Base-by-base conservation (phyloP, 2,329 filamentous ascomycete genomes). In the Cladosporium sp. region DNA sequence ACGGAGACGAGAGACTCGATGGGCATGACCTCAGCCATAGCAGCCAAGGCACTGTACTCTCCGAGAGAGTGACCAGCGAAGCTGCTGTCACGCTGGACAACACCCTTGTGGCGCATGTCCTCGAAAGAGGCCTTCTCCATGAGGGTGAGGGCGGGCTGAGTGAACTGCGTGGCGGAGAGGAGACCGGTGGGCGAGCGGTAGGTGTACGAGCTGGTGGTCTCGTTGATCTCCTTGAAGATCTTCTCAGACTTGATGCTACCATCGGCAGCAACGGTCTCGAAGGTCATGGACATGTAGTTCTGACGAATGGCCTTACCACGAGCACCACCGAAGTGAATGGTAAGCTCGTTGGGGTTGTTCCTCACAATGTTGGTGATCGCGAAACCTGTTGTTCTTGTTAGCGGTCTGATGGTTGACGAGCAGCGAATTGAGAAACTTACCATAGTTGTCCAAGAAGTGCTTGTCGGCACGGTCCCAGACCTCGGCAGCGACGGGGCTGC, bases 51-150 rank as follows among this genome's bases (percentile, higher is more conserved):
- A 55, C 91, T 96, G 77, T 98, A 98, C 75, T 98, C 93, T 71
- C 93, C 93, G 18, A 98, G 83, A 0, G 94, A 98, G 77, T 98
- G 93, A 58, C 93, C 93, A 12, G 93, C 93, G 68, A 98, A 98
- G 59, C 87, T 95, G 79, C 89, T 96, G 75, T 97, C 92, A 53
- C 89, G 81, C 62, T 95, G 90, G 27, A 98, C 92, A 29, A 98
- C 82, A 54, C 94, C 93, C 79, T 95, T 97, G 62, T 90, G 81
- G 66, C 89, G 89, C 93, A 98, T 97, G 70, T 98, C 94, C 73
- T 97, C 93, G 62, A 98, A 98, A 63, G 89, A 95, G 53, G 93
- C 93, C 81, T 98, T 98, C 78, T 98, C 93, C 94, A 98, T 98
- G 43, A 98, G 80, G 0, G 93, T 98, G 61, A 98, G 77, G 43